phyloP scores from a whole-genome alignment of 257 asterid genomes.

The Misopates orontium region DNA sequence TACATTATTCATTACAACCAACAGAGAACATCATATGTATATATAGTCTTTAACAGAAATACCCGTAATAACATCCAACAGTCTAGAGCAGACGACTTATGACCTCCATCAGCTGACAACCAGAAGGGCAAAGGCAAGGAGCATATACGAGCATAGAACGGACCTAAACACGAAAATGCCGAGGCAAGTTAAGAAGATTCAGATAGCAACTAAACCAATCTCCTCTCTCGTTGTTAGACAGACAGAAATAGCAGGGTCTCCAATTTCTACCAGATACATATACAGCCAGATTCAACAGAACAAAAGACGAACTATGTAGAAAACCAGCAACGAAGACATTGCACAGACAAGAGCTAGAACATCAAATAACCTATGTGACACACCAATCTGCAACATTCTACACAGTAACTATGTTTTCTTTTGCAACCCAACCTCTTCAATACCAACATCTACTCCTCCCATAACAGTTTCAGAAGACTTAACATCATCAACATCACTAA shows the following conservation, averaged over 20 bases:
- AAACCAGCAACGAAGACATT: neutral
- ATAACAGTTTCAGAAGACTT: constrained; percentile 11
- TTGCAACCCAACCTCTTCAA: constrained; percentile 19
- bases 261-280: constrained; percentile 14
- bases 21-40: constrained; percentile 5
- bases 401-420: constrained; percentile 11
- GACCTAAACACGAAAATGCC: neutral
- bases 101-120: neutral
- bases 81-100: constrained; percentile 1
- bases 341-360: too few species aligned
- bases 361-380: constrained; percentile 16
- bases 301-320: constrained; percentile 11
- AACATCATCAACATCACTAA: constrained; percentile 22
- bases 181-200: too few species aligned
- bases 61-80: constrained; percentile 5
- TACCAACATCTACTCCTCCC: constrained; percentile 21
- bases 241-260: too few species aligned
- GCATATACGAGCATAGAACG: neutral
- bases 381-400: constrained; percentile 9
- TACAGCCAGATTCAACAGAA: constrained; percentile 8
- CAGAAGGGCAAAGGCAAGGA: neutral
- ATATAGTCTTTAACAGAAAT: constrained; percentile 10
- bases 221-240: too few species aligned
- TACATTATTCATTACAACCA: neutral
- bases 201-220: too few species aligned